These are phyloP conservation scores for Closterium sp. DNA, from an alignment of 139 green algal genomes.

Conservation along the genomic window DNA sequence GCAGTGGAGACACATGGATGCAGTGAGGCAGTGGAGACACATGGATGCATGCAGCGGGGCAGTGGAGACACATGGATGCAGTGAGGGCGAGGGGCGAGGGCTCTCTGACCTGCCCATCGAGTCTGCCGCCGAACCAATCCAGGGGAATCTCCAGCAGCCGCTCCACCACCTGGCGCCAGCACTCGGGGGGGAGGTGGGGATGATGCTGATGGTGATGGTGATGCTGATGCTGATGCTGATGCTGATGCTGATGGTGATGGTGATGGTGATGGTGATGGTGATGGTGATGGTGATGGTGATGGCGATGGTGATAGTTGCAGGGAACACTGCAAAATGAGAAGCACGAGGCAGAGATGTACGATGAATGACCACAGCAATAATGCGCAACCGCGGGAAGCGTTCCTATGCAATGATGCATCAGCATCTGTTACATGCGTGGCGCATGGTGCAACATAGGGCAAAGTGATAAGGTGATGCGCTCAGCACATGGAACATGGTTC, in stretches of 20 bases:
- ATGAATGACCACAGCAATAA: background rate
- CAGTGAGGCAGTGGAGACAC: background rate
- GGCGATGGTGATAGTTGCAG: too few species aligned
- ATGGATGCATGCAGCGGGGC: background rate
- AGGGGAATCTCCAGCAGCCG: slow-evolving; percentile 29
- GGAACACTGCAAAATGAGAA: background rate
- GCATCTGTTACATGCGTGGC: background rate
- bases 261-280: background rate
- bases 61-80: background rate
- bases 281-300: background rate
- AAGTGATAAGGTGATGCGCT: too few species aligned
- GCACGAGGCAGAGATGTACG: background rate
- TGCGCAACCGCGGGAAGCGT: background rate
- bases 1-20: too few species aligned
- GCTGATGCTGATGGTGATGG: background rate
- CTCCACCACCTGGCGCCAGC: slow-evolving; percentile 20
- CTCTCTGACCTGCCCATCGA: slow-evolving; percentile 19
- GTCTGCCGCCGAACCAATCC: slow-evolving; percentile 30
- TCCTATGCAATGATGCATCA: background rate
- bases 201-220: background rate
- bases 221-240: background rate
- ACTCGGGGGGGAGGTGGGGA: background rate
- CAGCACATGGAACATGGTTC: background rate
- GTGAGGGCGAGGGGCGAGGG: too few species aligned
- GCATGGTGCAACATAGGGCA: background rate